These are phyloP conservation scores for Thelonectria discophora DNA, from an alignment of 2,329 filamentous ascomycete genomes.

Conservation along the genomic window DNA sequence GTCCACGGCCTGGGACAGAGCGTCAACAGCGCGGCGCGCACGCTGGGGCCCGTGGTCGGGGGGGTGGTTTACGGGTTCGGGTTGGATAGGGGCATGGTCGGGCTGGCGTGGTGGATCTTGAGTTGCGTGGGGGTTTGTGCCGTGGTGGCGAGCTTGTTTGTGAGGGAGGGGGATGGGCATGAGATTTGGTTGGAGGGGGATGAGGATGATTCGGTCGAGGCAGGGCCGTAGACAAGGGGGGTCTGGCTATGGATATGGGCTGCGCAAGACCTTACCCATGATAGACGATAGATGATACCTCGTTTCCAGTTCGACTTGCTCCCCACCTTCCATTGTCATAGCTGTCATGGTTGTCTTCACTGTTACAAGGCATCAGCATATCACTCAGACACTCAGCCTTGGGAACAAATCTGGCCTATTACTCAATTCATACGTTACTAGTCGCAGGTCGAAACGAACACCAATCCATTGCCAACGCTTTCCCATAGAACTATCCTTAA, in stretches of 20 bases:
- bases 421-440: conserved; percentile 8
- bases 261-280: too few species aligned
- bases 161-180: conserved; percentile 70
- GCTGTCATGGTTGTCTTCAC: too few species aligned
- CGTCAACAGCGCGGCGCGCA: conserved; percentile 65
- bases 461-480: background rate
- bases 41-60: conserved; percentile 68
- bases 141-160: conserved; percentile 61
- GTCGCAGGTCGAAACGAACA: conserved; percentile 1
- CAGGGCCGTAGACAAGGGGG: background rate
- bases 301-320: background rate
- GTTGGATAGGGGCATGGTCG: conserved; percentile 64
- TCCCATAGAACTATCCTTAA: conserved; percentile 26
- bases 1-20: conserved; percentile 65
- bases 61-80: conserved; percentile 69
- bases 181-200: conserved; percentile 72
- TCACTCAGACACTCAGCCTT: too few species aligned
- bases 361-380: too few species aligned
- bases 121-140: conserved; percentile 59
- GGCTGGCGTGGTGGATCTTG: conserved; percentile 67
- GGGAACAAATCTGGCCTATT: background rate
- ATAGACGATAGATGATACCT: background rate
- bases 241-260: too few species aligned
- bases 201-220: conserved; percentile 49
- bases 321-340: background rate